Evolutionary conservation across 148 eudicot species (phyloP), one percentile per base, ranked within the genome.

Genomic region (Cornus suecica): DNA sequence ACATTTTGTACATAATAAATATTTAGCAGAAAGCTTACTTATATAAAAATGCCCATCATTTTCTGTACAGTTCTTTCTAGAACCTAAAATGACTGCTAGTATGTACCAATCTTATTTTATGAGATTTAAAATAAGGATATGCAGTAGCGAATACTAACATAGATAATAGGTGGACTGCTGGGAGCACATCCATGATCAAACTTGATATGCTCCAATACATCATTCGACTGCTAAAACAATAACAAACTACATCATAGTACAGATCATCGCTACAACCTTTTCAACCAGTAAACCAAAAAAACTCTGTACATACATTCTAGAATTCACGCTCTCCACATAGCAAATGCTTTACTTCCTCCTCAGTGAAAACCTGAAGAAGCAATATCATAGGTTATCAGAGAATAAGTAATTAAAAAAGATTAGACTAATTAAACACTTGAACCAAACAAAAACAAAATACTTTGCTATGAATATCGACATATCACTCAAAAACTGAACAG

Each of bases 121-220:
- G 25, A 29, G 6, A 45, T 48, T n/a, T 30, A 42, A 71, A 75
- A 45, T 10, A 13, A 15, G 52, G 25, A 41, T 76, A 1, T 34
- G 65, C 13, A 64, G 32, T 37, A 30, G 72, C 51, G 10, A 25
- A 71, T 45, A 85, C 88, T 72, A 45, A 95, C 99, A 80, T 89
- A 81, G 71, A 88, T 56, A 79, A 95, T 84, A 14, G 93, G 94
- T 84, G 92, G 86, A 80, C 99, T 95, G 88, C 91, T 86, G 24
- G 89, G 87, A 2, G 97, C 88, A 80, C 92, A 95, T 72, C 99
- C 99, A 84, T 95, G 99, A 81, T 95, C 97, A 73, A 92, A 89
- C 80, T 91, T 92, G 85, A 92, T 83, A 76, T 92, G 97, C 82
- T 95, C 97, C 81, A 86, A 77, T 76, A 92, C 84, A 74, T 92